phyloP scores from a whole-genome alignment of 352 stramenopile species.

The Blastocystis sp. region DNA sequence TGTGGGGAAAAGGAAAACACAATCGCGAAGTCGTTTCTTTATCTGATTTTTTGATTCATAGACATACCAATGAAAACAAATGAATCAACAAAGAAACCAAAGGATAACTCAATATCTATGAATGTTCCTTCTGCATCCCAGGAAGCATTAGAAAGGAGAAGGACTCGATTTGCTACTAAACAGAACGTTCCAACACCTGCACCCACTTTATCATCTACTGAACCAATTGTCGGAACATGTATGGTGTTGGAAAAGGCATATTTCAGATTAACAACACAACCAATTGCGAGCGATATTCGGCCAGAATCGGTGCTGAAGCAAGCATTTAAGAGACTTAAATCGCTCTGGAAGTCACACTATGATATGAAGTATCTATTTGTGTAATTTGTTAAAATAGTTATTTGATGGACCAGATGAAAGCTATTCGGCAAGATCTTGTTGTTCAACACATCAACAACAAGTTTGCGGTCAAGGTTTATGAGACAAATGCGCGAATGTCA shows the following conservation, averaged over 20 bases:
- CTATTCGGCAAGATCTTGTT: slow-evolving; percentile 93
- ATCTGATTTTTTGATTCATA: not conserved
- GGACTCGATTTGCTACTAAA: slow-evolving; percentile 6
- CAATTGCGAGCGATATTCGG: not conserved
- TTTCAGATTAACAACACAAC: slow-evolving; percentile 31
- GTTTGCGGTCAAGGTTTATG: slow-evolving; percentile 93
- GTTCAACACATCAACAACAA: slow-evolving; percentile 89
- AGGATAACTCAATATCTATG: not conserved
- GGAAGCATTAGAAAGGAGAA: not conserved
- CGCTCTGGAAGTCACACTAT: not conserved
- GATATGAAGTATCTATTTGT: not conserved
- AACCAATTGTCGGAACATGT: slow-evolving; percentile 31
- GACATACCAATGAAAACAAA: not conserved
- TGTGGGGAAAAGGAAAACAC: not conserved
- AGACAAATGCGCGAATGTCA: slow-evolving; percentile 88
- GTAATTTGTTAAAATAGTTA: slow-evolving; percentile 70
- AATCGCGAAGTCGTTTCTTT: not conserved
- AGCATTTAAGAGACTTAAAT: slow-evolving; percentile 20
- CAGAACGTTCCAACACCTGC: not conserved
- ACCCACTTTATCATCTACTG: not conserved
- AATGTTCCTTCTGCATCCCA: not conserved
- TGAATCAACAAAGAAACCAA: not conserved
- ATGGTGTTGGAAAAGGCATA: slow-evolving; percentile 18
- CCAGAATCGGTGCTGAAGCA: slow-evolving; percentile 35
- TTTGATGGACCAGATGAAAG: slow-evolving; percentile 91